Evolutionary conservation across 306 rosid genomes (phyloP).

Genomic region (Inga laurina): DNA sequence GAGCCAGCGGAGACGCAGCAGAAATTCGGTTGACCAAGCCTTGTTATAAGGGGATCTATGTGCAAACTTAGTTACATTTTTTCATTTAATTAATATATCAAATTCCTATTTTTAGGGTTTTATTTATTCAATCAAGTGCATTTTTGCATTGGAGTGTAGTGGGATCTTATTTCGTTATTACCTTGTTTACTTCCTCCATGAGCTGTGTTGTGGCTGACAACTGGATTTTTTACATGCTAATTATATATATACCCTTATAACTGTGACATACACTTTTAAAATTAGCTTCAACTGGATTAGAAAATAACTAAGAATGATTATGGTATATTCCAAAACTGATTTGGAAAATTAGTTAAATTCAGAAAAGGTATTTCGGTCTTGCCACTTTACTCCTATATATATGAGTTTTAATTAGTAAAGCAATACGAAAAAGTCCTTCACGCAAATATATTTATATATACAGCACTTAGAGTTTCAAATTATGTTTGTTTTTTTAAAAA

Average conservation of each 20-base stretch:
- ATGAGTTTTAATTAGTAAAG: neutral
- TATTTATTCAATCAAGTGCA: neutral
- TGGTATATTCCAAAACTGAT: neutral
- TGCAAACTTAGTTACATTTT: too few relatives aligned
- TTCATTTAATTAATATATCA: too few relatives aligned
- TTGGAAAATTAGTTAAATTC: neutral
- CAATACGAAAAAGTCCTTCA: neutral
- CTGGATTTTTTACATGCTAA: neutral
- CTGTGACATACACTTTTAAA: neutral
- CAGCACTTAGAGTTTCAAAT: neutral
- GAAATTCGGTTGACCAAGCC: constrained; percentile 36
- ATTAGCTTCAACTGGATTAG: neutral
- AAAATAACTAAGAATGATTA: neutral
- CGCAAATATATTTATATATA: neutral
- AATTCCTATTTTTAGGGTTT: neutral
- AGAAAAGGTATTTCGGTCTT: neutral
- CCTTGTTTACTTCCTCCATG: too few relatives aligned
- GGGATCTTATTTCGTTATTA: neutral
- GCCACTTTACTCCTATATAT: neutral
- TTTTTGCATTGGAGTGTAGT: neutral
- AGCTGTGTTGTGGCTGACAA: neutral
- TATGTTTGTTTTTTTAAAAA: too few relatives aligned
- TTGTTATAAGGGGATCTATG: neutral
- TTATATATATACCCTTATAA: neutral
- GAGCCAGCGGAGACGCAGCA: neutral